Evolutionary conservation across 345 rosid genomes (phyloP), one percentile per base, ranked within the genome.

Genomic region (Rubroshorea leprosula): DNA sequence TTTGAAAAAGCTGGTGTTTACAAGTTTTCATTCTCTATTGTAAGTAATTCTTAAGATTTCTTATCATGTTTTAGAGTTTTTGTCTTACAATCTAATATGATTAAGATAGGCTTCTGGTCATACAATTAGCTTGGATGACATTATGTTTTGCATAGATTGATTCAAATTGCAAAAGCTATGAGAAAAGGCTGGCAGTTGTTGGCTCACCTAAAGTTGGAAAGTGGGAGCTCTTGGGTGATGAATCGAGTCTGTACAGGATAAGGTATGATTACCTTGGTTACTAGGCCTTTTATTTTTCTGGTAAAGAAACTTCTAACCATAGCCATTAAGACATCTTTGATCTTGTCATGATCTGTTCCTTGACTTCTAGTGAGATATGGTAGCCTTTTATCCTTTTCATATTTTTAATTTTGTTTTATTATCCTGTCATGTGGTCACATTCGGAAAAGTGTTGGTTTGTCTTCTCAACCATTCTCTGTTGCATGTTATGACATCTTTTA

Each of bases 1-100:
- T 81, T 88, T 62, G 57, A 67, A 53, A 62, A 67, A 60, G 80
- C 83, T 23, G 90, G 92, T 24, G 55, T 68, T 51, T 88, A 81
- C 57, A 55, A 49, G 0, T 88, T 88, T 72, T 60, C 47, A 10
- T 88, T 88, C 73, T 74, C 74, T 23, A 35, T 61, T 19, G 87
- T 79, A 72, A 79, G 87, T 70, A 60, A 51, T 43, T n/a, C 31
- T 20, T 8, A 31, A 38, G 49, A 23, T 46, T 19, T 31, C 17
- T 5, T 29, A 3, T 4, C 51, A 9, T 6, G 0, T 22, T 56
- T 23, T 50, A 39, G 22, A 16, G 18, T 35, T 22, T 57, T 15
- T 13, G 2, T 4, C 51, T 27, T 59, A 29, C n/a, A 26, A 23
- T 66, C 4, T 31, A 1, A 48, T 17, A 1, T 55, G 5, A 2